Evolutionary conservation across 2,329 filamentous ascomycete genomes (phyloP).

Genomic region (Fusarium sp.): DNA sequence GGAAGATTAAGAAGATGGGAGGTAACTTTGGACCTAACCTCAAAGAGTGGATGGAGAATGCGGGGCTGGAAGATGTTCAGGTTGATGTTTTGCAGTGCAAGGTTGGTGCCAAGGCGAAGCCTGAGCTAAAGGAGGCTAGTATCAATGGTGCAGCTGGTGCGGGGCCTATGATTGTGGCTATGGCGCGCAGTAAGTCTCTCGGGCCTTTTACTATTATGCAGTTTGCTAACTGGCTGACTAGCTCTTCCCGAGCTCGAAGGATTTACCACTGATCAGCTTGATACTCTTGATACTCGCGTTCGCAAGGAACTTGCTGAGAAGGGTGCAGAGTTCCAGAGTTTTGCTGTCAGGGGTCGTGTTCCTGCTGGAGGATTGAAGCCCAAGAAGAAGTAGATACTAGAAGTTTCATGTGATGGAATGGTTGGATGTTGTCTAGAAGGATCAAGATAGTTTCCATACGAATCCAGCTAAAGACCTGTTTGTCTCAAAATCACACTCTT

Average conservation of each 20-base stretch:
- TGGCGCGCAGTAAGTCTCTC: slow-evolving; percentile 3
- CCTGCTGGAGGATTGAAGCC: background rate
- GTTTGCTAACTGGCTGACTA: background rate
- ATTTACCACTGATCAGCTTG: background rate
- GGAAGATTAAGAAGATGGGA: slow-evolving; percentile 17
- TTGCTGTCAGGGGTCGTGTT: slow-evolving; percentile 4
- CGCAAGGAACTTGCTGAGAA: slow-evolving; percentile 5
- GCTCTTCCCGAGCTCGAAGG: slow-evolving; percentile 1
- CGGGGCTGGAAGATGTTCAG: background rate
- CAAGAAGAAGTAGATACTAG: background rate
- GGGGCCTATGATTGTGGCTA: slow-evolving; percentile 10
- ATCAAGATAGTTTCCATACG: no score
- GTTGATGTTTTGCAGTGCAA: slow-evolving; percentile 7
- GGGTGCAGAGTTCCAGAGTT: slow-evolving; percentile 8
- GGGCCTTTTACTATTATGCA: background rate
- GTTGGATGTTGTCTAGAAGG: no score
- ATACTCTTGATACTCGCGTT: background rate
- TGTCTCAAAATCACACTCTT: rapidly evolving
- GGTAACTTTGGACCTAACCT: slow-evolving; percentile 1
- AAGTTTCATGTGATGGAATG: background rate
- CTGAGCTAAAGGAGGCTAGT: slow-evolving; percentile 4
- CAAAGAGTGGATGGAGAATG: slow-evolving; percentile 12
- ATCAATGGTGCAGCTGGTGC: slow-evolving; percentile 6
- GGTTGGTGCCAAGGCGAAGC: slow-evolving; percentile 1
- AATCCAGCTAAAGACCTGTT: background rate